Evolutionary conservation across 805 yeast genomes (phyloP).

Genomic region (Yamadazyma paraphyllophila): DNA sequence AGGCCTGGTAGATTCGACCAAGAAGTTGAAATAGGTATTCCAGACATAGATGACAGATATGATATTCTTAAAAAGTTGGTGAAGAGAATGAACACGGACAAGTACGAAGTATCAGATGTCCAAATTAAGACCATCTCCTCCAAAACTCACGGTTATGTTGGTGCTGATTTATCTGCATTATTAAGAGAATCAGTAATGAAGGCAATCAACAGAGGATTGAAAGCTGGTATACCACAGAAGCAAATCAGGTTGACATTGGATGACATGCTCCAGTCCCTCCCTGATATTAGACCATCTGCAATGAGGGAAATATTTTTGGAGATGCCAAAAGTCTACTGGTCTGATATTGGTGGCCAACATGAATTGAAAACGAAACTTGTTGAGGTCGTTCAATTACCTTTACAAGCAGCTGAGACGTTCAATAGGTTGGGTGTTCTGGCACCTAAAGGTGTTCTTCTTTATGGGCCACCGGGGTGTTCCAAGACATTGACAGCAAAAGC

Average conservation of each 20-base stretch:
- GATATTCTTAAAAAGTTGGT: slow-evolving; percentile 71
- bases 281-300: slow-evolving; percentile 90
- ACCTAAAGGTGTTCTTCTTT: slow-evolving; percentile 88
- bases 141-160: slow-evolving; percentile 95
- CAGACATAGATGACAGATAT: slow-evolving; percentile 75
- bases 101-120: slow-evolving; percentile 48
- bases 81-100: slow-evolving; percentile 42
- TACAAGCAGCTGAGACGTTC: slow-evolving; percentile 78
- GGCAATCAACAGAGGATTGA: slow-evolving; percentile 65
- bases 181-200: slow-evolving; percentile 86
- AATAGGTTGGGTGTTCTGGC: slow-evolving; percentile 75
- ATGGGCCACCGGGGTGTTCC: slow-evolving; percentile 99
- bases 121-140: slow-evolving; percentile 65
- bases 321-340: slow-evolving; percentile 91
- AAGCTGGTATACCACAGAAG: slow-evolving; percentile 19
- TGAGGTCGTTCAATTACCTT: slow-evolving; percentile 91
- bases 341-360: slow-evolving; percentile 94
- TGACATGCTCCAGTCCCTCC: slow-evolving; percentile 71
- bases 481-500: slow-evolving; percentile 95
- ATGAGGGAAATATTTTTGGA: slow-evolving; percentile 95
- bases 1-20: slow-evolving; percentile 89
- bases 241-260: slow-evolving; percentile 46
- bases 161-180: slow-evolving; percentile 89
- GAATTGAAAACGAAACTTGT: slow-evolving; percentile 73
- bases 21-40: slow-evolving; percentile 88